Conservation (phyloP, 345 rosid genomes). For the Barbarea vulgaris region DNA sequence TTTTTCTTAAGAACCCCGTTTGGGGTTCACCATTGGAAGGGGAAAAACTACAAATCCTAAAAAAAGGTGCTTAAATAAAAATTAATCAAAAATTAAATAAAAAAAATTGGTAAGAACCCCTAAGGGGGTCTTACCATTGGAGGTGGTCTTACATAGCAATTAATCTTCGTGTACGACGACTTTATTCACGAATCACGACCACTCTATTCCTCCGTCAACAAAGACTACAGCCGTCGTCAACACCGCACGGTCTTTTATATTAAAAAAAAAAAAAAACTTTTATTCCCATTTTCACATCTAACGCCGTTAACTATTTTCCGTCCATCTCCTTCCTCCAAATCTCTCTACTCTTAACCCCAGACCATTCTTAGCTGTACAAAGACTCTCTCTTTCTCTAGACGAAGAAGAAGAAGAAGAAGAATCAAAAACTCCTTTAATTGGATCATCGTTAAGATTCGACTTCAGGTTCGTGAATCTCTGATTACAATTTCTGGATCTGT, state of each 20-base stretch:
- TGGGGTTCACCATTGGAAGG: no score
- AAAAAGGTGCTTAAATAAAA: no score
- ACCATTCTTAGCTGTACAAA: constrained; percentile 43
- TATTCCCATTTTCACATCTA: constrained; percentile 8
- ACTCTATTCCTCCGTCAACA: neutral
- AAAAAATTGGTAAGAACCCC: no score
- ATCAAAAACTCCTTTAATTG: neutral
- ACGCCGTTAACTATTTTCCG: constrained; percentile 38
- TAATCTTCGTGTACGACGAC: neutral
- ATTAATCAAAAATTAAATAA: no score
- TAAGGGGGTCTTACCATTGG: no score
- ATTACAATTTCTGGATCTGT: constrained; percentile 28
- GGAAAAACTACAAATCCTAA: no score
- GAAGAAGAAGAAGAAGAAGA: neutral
- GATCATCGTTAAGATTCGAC: constrained; percentile 12
- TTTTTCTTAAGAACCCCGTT: no score
- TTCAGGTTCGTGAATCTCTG: constrained; percentile 15
- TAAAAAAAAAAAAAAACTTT: neutral
- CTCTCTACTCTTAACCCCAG: constrained; percentile 26
- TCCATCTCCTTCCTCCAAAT: constrained; percentile 30
- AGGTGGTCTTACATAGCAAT: neutral
- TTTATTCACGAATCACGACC: no score
- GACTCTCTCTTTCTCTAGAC: constrained; percentile 18
- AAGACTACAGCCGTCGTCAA: constrained; percentile 25
- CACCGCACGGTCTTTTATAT: neutral